A percentile compares a stretch with the other conserved stretches of the same genome.
These are phyloP conservation scores for Diplocarpon mali DNA, from an alignment of 2,329 filamentous ascomycete species.

Conservation along the genomic window DNA sequence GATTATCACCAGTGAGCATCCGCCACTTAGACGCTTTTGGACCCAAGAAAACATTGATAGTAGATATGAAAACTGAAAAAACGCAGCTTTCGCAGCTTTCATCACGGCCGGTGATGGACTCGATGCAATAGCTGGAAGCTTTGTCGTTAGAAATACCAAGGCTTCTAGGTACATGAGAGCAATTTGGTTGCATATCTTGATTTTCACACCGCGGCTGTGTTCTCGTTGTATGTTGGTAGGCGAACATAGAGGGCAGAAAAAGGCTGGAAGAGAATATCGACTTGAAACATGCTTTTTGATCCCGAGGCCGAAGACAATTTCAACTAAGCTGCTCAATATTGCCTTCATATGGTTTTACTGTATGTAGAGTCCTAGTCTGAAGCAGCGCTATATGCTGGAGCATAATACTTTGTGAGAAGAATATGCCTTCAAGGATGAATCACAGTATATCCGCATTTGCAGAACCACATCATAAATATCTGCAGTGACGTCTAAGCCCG, in stretches of 20 bases:
- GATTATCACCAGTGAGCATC: constrained; percentile 53
- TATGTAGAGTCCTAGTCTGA: too few relatives aligned
- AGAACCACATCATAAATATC: too few relatives aligned
- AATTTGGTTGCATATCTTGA: constrained; percentile 51
- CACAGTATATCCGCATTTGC: too few relatives aligned
- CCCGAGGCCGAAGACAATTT: neutral
- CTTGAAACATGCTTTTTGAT: constrained; percentile 25
- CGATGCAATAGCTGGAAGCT: constrained; percentile 67
- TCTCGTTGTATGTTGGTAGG: constrained; percentile 42
- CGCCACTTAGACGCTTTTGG: neutral
- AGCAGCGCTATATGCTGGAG: too few relatives aligned
- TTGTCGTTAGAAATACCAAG: constrained; percentile 50
- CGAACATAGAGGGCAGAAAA: constrained; percentile 37
- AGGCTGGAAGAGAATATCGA: constrained; percentile 34
- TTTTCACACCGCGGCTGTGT: constrained; percentile 41
- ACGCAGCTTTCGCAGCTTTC: constrained; percentile 66
- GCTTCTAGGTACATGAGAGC: constrained; percentile 53
- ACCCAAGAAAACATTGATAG: neutral
- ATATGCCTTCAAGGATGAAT: too few relatives aligned
- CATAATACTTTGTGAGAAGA: too few relatives aligned
- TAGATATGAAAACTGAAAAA: constrained; percentile 65
- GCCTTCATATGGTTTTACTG: neutral
- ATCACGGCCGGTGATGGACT: constrained; percentile 70
- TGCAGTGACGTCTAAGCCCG: neutral
- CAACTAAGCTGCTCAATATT: neutral